phyloP scores from a whole-genome alignment of 129 eudicot species.

The Flaveria robusta region DNA sequence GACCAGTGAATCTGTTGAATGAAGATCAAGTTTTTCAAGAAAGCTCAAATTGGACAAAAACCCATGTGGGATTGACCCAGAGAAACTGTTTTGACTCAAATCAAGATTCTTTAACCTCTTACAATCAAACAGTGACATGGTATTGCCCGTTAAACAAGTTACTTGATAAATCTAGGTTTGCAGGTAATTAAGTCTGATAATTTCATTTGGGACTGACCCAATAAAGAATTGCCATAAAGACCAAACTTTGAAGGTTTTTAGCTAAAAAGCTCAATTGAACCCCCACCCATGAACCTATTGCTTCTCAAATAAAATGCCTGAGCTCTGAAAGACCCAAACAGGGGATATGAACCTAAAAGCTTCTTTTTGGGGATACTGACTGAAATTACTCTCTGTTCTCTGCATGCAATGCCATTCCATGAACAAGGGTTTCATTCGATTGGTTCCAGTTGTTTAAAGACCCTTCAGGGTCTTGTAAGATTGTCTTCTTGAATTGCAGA shows the following conservation, averaged over 20 bases:
- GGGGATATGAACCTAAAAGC: slow-evolving; percentile 67
- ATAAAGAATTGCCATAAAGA: slow-evolving; percentile 84
- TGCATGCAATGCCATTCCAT: slow-evolving; percentile 98
- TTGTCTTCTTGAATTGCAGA: slow-evolving; percentile 62
- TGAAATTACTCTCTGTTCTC: slow-evolving; percentile 71
- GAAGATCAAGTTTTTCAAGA: slow-evolving; percentile 79
- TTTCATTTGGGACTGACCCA: slow-evolving; percentile 73
- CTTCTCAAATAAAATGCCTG: slow-evolving; percentile 79
- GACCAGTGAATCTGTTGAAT: slow-evolving; percentile 55
- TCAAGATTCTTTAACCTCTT: slow-evolving; percentile 77
- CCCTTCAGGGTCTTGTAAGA: slow-evolving; percentile 79
- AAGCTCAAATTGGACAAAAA: slow-evolving; percentile 62
- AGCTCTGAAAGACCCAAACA: slow-evolving; percentile 74
- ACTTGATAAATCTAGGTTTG: slow-evolving; percentile 78
- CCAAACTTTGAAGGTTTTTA: slow-evolving; percentile 89
- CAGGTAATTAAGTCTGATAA: slow-evolving; percentile 70
- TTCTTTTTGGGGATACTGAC: slow-evolving; percentile 90
- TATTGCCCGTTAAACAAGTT: slow-evolving; percentile 86
- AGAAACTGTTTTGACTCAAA: slow-evolving; percentile 75
- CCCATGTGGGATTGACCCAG: slow-evolving; percentile 71
- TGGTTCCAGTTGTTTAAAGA: slow-evolving; percentile 76
- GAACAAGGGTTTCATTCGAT: slow-evolving; percentile 93
- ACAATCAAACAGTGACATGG: slow-evolving; percentile 63
- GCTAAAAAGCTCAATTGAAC: slow-evolving; percentile 75
- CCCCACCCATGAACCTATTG: slow-evolving; percentile 62